Conservation (phyloP, 805 yeast genomes). For the Saccharomyces mikatae region DNA sequence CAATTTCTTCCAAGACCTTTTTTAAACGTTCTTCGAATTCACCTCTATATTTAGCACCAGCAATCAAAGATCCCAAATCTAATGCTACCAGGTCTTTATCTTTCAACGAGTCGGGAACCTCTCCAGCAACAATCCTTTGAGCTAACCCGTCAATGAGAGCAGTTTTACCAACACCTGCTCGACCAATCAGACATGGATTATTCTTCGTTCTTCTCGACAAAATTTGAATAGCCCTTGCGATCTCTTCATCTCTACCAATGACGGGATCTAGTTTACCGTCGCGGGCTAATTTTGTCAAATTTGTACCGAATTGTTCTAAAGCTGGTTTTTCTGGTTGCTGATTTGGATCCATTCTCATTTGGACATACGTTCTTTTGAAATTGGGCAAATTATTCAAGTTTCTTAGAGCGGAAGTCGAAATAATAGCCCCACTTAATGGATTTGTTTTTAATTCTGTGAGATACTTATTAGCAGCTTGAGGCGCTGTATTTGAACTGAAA, state of each 20-base stretch:
- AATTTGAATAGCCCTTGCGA: constrained; percentile 85
- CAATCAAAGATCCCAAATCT: constrained; percentile 81
- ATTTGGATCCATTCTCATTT: constrained; percentile 36
- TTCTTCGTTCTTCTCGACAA: constrained; percentile 88
- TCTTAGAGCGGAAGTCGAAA: not conserved
- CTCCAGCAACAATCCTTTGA: constrained; percentile 82
- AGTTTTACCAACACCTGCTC: constrained; percentile 97
- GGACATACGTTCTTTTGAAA: constrained; percentile 10
- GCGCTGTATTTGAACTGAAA: not conserved
- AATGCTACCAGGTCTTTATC: constrained; percentile 74
- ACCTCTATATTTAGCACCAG: constrained; percentile 94
- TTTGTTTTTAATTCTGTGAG: not conserved
- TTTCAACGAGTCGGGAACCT: constrained; percentile 91
- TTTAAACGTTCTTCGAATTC: constrained; percentile 91
- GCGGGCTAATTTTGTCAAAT: constrained; percentile 76
- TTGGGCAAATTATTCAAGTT: not conserved
- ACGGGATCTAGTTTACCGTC: constrained; percentile 94
- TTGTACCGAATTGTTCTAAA: constrained; percentile 74
- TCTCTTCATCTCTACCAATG: constrained; percentile 94
- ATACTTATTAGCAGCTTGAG: not conserved
- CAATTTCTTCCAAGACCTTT: constrained; percentile 72
- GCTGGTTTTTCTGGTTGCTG: constrained; percentile 61
- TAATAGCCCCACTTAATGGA: not conserved
- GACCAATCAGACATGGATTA: constrained; percentile 90
- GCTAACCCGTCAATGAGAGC: constrained; percentile 96